Evolutionary conservation across 495 filamentous ascomycete genomes (phyloP), one percentile per base, ranked within the genome.

Genomic region (Neurospora sublineolata): DNA sequence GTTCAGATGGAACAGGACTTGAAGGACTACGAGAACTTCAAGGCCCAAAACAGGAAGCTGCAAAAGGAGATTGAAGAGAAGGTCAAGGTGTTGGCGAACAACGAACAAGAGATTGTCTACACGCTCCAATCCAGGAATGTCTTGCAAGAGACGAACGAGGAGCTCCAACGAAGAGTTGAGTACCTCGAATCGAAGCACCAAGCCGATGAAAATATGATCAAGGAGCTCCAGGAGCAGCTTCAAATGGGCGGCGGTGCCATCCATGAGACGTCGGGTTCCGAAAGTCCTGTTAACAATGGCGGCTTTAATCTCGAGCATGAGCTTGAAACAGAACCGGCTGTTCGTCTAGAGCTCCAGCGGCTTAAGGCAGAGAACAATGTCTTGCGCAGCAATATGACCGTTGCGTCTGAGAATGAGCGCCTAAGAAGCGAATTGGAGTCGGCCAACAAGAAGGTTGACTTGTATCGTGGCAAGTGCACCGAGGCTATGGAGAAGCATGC

Each of bases 1-100:
- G 68, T 74, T 69, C 78, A 80, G 70, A 83, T 92, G 52, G 88
- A 93, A 79, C 90, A 88, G 78, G 91, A 93, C 77, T 89, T 92
- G 70, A 84, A 87, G 70, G 80, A 83, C 12, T 83, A 92, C 18
- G 88, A 89, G 60, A 84, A 90, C 69, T 82, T 89, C 72, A 85
- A 78, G 69, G 72, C 89, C 46, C 83, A 87, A 68, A 86, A 90
- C 72, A 75, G 87, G 67, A 87, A 87, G 74, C 84, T 87, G 64
- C 84, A 86, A 11, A 82, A 85, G 58, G 73, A 78, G 68, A 73
- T 86, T 42, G 75, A 77, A 16, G 79, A 81, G 67, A 80, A 79
- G 71, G 71, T 77, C 52, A 72, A 72, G 36, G 71, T 76, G 75
- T 64, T 83, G 72, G 77, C 84, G 46, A 79, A 75, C 52, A 75